Evolutionary conservation across 1,284 basidiomycete genomes (phyloP), one percentile per base, ranked within the genome.

Genomic region (Malassezia psittaci): DNA sequence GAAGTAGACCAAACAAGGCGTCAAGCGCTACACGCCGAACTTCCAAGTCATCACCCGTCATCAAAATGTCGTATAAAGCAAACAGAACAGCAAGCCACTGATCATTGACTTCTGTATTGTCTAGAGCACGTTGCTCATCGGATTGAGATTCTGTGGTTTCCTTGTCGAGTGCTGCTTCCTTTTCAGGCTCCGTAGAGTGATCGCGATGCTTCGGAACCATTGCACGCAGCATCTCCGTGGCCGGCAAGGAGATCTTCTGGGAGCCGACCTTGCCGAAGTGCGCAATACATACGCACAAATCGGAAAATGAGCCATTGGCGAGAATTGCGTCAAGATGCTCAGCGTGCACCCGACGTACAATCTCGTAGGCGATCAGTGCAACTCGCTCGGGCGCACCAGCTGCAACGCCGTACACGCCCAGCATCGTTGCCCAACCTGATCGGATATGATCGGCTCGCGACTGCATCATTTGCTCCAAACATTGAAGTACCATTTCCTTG

Each of bases 221-320:
- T 16, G 85, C 87, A 40, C 88, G 84, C 47, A 99, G 82, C 88
- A 96, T 91, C 32, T 88, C 91, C 63, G 98, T 98, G 2, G 91
- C 90, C 64, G 96, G 82, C 37, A 99, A 78, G 68, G 87, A 89
- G 78, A 98, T 90, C 76, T 96, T 96, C 77, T 99, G 94, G 77
- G 90, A 96, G 82, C 84, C 90, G 62, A 91, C 88, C 81, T 98
- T 96, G 80, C 90, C 94, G 77, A 99, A 99, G 76, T 96, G 93
- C 35, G 94, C 96, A 59, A 98, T 86, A 78, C 96, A 98, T 39
- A 91, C 88, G 10, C 88, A 93, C 53, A 99, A 76, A 76, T 98
- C 94, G 49, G 90, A 88, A 73, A 98, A 96, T 5, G 91, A 85
- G 34, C 93, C 93, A 74, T 93, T 84, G 48, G 84, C 84, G 46